Conservation (phyloP, 202 grass and related monocot species). For the Panicum virgatum region DNA sequence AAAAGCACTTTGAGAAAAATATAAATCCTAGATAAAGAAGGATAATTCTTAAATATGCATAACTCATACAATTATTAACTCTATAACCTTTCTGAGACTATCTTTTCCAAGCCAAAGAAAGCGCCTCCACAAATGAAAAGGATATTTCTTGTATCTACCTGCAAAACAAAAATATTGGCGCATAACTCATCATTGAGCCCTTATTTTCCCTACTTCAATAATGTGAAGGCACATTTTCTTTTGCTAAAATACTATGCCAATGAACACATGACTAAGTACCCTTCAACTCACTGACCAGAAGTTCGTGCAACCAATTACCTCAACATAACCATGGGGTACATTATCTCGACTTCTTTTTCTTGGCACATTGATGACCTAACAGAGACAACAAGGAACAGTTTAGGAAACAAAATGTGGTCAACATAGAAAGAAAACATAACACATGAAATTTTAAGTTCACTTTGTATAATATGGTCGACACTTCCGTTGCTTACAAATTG, state of each 20-base stretch:
- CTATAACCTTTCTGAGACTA: slow-evolving; percentile 46
- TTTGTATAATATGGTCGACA: background rate
- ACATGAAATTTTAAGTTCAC: background rate
- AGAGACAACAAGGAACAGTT: slow-evolving; percentile 17
- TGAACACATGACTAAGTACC: background rate
- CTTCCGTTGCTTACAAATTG: background rate
- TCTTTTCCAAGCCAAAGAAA: slow-evolving; percentile 54
- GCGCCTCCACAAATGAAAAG: slow-evolving; percentile 66
- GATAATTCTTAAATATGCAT: slow-evolving; percentile 7
- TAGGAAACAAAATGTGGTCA: slow-evolving; percentile 24
- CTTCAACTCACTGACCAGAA: background rate
- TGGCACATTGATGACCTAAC: slow-evolving; percentile 65
- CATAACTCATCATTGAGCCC: background rate
- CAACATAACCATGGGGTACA: slow-evolving; percentile 43
- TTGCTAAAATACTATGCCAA: background rate
- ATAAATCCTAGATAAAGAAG: slow-evolving; percentile 1
- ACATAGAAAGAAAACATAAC: background rate
- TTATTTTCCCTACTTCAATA: background rate
- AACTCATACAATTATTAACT: slow-evolving; percentile 14
- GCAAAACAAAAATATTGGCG: slow-evolving; percentile 31
- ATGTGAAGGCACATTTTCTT: background rate
- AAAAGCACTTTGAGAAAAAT: slow-evolving; percentile 42
- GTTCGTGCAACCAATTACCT: slow-evolving; percentile 37
- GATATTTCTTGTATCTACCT: slow-evolving; percentile 54
- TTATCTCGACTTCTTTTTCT: slow-evolving; percentile 48